Base-by-base conservation (phyloP, 2,329 filamentous ascomycete species). In the Claviceps humidiphila region DNA sequence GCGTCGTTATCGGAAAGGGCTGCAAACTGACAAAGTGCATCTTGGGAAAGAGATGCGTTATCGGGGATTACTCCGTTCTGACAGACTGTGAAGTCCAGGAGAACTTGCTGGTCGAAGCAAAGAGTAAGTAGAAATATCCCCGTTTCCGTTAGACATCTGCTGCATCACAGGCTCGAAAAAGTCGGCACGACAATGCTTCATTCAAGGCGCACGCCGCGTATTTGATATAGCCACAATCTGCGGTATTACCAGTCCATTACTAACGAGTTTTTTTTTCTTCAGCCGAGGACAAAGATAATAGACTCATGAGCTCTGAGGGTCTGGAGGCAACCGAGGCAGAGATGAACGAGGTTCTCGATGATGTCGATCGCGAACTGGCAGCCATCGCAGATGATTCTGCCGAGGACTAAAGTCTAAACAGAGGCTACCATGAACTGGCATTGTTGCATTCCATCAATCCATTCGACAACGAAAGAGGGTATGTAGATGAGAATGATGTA, bases 21-120 rank as follows among this genome's bases (percentile, higher is more conserved):
- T 90, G 85, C 63, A 89, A 89, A 66, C 73, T 97, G 50, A 93
- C 87, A 1, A 87, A 87, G 22, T 96, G 90, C 63, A 87, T 97
- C 37, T 70, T 97, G 42, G 93, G 93, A 4, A 81, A 84, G 62
- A 73, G 88, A 56, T 86, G 84, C 58, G 83, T 85, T 60, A 81
- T 98, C 58, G 90, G 91, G n/a, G 87, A 88, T 47, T 85, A 84
- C 8, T 84, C 77, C 5, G 78, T 82, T n/a, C 69, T 97, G 58
- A 89, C 84, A 51, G 87, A 95, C 55, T 96, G 90, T 61, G 89
- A 97, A 68, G 84, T 97, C 5, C 89, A 95, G 65, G 88, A 95
- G 66, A 91, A 91, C 63, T 75, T 91, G 8, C 77, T 95, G 1
- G 83, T 90, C 46, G 90, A 94, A 61, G 79, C 87, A n/a, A 85